phyloP scores from a whole-genome alignment of 164 flowering plant species.

The Taxillus chinensis region DNA sequence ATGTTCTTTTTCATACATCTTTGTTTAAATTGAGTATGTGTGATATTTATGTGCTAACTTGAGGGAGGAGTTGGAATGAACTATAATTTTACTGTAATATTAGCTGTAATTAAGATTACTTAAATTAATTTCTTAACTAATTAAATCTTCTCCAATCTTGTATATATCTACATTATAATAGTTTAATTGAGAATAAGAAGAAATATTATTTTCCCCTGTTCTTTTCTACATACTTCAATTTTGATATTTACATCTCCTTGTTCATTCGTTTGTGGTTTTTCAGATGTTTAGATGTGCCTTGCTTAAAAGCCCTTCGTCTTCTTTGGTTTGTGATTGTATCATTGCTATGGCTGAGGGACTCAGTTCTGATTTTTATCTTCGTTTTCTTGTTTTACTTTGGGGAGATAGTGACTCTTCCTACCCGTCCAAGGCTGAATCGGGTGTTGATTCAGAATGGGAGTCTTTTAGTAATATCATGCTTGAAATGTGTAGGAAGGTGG shows the following conservation, averaged over 20 bases:
- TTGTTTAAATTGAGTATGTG: too few species aligned
- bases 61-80: too few species aligned
- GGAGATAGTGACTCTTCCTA: conserved; percentile 38
- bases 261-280: conserved; percentile 5
- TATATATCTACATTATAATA: too few species aligned
- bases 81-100: too few species aligned
- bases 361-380: conserved; percentile 42
- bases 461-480: conserved; percentile 48
- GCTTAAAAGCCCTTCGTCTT: conserved; percentile 64
- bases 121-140: too few species aligned
- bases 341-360: conserved; percentile 83
- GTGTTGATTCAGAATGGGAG: conserved; percentile 72
- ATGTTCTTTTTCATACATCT: too few species aligned
- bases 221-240: neutral
- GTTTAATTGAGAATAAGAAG: too few species aligned
- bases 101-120: too few species aligned
- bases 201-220: too few species aligned
- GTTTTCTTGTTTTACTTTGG: conserved; percentile 75
- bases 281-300: conserved; percentile 78
- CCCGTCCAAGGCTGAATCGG: conserved; percentile 34
- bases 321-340: conserved; percentile 77
- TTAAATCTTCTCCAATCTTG: too few species aligned
- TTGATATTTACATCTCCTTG: conserved; percentile 1
- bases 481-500: conserved; percentile 35
- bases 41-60: too few species aligned